Evolutionary conservation across 2,329 filamentous ascomycete species (phyloP).

Genomic region (Talaromyces sp.): DNA sequence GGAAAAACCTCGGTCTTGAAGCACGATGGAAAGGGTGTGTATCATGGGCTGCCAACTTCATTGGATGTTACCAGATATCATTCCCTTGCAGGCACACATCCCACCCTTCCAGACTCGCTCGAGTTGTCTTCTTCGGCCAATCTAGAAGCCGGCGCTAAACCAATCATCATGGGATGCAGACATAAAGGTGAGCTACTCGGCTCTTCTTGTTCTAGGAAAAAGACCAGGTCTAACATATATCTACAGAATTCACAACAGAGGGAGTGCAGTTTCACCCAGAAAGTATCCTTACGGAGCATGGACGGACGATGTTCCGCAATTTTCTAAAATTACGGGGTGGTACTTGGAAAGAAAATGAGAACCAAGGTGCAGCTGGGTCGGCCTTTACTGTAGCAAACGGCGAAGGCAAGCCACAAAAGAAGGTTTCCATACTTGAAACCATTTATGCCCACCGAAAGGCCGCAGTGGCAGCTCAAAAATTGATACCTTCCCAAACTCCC

Average conservation of each 20-base stretch:
- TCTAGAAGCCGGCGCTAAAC: constrained; percentile 61
- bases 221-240: constrained; percentile 56
- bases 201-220: neutral
- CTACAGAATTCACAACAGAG: constrained; percentile 55
- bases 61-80: constrained; percentile 93
- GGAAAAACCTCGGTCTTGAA: constrained; percentile 90
- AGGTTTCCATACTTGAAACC: constrained; percentile 80
- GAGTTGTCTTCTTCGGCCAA: constrained; percentile 85
- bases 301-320: constrained; percentile 85
- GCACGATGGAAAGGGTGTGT: constrained; percentile 91
- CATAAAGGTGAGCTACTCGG: constrained; percentile 55
- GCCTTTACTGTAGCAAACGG: constrained; percentile 16
- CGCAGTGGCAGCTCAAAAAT: constrained; percentile 74
- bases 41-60: constrained; percentile 70
- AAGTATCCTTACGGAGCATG: constrained; percentile 88
- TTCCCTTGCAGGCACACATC: constrained; percentile 86
- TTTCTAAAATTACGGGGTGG: constrained; percentile 84
- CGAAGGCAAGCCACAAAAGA: constrained; percentile 55
- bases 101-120: constrained; percentile 77
- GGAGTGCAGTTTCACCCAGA: constrained; percentile 98
- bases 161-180: constrained; percentile 93
- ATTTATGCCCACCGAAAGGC: constrained; percentile 81
- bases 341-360: constrained; percentile 80
- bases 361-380: constrained; percentile 12
- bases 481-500: constrained; percentile 76